Evolutionary conservation across 148 eudicot species (phyloP).

Genomic region (Diospyros lotus): DNA sequence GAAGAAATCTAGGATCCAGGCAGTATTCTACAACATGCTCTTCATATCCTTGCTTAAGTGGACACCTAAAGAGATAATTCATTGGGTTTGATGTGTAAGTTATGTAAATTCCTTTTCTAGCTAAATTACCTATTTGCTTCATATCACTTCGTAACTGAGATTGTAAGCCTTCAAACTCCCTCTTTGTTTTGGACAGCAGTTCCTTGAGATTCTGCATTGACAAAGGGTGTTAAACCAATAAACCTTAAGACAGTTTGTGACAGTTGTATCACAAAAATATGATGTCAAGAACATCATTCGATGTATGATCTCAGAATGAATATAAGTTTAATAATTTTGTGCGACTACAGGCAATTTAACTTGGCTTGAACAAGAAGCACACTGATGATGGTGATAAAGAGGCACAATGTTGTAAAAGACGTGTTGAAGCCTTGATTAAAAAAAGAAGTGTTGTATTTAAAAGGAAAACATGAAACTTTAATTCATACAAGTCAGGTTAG

Average conservation of each 20-base stretch:
- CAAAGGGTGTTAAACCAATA: background rate
- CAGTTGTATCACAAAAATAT: background rate
- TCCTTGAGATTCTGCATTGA: conserved; percentile 54
- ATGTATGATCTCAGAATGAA: no score
- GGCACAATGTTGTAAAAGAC: no score
- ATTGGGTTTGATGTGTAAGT: background rate
- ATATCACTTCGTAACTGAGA: conserved; percentile 61
- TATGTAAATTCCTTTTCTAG: background rate
- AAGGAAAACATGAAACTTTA: no score
- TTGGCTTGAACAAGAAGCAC: background rate
- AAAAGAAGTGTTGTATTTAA: no score
- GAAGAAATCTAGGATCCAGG: background rate
- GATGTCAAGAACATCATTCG: no score
- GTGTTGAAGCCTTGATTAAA: no score
- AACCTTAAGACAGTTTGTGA: background rate
- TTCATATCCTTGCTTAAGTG: background rate
- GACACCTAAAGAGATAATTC: background rate
- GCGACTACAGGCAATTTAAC: background rate
- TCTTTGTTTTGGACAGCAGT: conserved; percentile 48
- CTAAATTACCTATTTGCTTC: conserved; percentile 54
- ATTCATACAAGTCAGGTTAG: no score
- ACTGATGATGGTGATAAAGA: no score
- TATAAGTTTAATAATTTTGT: background rate
- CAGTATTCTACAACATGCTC: background rate
- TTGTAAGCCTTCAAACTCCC: conserved; percentile 56